A percentile compares a stretch with the other conserved stretches of the same genome.
Evolutionary conservation across 352 stramenopile genomes (phyloP).

Genomic region (Elongisporangium anandrum): DNA sequence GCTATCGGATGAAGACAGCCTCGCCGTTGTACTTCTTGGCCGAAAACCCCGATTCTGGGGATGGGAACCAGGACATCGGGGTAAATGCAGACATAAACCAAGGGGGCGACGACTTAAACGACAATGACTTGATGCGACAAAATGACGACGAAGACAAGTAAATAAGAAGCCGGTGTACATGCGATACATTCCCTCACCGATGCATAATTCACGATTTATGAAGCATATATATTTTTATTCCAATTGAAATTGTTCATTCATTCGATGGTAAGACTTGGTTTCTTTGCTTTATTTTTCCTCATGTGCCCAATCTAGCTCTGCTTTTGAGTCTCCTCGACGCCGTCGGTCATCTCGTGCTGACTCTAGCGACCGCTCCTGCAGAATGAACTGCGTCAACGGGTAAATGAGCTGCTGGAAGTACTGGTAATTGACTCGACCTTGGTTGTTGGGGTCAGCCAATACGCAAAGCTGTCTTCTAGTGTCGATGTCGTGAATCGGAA

Average conservation of each 20-base stretch:
- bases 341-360: conserved; percentile 2
- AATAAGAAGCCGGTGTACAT: not conserved
- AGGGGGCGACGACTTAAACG: conserved; percentile 1
- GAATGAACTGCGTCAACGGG: conserved; percentile 29
- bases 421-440: conserved; percentile 54
- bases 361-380: conserved; percentile 17
- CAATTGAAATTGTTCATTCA: conserved; percentile 2
- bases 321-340: conserved; percentile 4
- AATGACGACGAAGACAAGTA: conserved; percentile 4
- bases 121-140: conserved; percentile 8
- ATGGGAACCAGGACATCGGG: conserved; percentile 10
- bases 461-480: conserved; percentile 28
- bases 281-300: conserved; percentile 4
- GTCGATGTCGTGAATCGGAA: conserved; percentile 14
- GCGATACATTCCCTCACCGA: not conserved
- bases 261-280: too few relatives aligned
- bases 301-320: not conserved
- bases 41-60: conserved; percentile 4
- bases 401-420: conserved; percentile 52
- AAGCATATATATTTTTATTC: not conserved
- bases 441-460: conserved; percentile 37
- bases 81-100: conserved; percentile 6
- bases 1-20: conserved; percentile 15
- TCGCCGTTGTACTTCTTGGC: conserved; percentile 41
- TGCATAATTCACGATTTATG: not conserved